Percentiles rank a stretch among this genome's conserved stretches.
These are phyloP conservation scores for Hippophae gyantsensis DNA, from an alignment of 306 rosid species.

Conservation along the genomic window DNA sequence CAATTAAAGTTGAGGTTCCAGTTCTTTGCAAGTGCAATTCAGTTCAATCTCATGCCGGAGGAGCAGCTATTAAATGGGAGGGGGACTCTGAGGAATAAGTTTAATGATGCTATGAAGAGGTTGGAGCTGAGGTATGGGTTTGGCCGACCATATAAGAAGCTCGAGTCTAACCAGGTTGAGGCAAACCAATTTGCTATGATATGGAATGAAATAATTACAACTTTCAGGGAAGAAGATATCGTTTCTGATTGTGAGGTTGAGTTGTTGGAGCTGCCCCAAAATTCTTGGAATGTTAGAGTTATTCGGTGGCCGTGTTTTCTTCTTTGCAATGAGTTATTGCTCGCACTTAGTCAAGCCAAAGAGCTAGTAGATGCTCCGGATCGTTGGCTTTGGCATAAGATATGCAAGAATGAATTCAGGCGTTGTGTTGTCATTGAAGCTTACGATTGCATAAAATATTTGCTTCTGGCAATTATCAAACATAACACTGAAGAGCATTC, in stretches of 20 bases:
- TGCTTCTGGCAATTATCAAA: slow-evolving; percentile 57
- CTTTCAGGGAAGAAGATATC: slow-evolving; percentile 94
- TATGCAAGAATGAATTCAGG: slow-evolving; percentile 84
- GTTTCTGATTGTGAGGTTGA: slow-evolving; percentile 80
- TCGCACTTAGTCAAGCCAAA: slow-evolving; percentile 93
- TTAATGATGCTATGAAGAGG: slow-evolving; percentile 80
- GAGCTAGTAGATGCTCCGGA: slow-evolving; percentile 73
- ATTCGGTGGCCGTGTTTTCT: slow-evolving; percentile 96
- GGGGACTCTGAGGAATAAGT: slow-evolving; percentile 65
- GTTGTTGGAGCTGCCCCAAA: slow-evolving; percentile 75
- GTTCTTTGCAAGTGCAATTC: slow-evolving; percentile 91
- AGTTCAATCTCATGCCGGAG: slow-evolving; percentile 95
- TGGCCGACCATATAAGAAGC: slow-evolving; percentile 83
- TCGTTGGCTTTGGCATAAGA: slow-evolving; percentile 67
- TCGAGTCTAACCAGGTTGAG: slow-evolving; percentile 79
- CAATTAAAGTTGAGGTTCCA: slow-evolving; percentile 90
- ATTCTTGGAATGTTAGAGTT: slow-evolving; percentile 86
- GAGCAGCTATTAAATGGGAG: slow-evolving; percentile 77
- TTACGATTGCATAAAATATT: slow-evolving; percentile 63
- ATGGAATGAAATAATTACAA: slow-evolving; percentile 86
- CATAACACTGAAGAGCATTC: slow-evolving; percentile 72
- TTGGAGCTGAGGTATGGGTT: slow-evolving; percentile 91
- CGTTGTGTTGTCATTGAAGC: slow-evolving; percentile 88
- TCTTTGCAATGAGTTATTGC: slow-evolving; percentile 85
- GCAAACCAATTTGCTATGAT: slow-evolving; percentile 86